Base-by-base conservation (phyloP, 2,329 filamentous ascomycete genomes). In the Nemania diffusa region DNA sequence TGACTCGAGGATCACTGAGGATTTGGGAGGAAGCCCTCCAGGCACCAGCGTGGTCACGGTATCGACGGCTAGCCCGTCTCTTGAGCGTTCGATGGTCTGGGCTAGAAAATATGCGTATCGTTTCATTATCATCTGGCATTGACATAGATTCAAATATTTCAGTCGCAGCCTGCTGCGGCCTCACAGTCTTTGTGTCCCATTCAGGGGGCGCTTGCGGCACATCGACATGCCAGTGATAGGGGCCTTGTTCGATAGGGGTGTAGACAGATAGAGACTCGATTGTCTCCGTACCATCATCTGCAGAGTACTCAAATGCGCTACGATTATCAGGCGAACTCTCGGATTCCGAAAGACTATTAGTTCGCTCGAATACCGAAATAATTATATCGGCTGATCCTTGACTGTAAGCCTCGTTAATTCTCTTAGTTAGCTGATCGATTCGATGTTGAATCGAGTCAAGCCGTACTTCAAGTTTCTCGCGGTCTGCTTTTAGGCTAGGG, bases 341-440 rank as follows among this genome's bases (percentile, higher is more conserved):
- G 0, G 83, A 81, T 24, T 82, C 81, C 5, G 84, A 86, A 7
- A 82, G 75, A 64, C 81, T 84, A 67, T 81, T 84, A 3, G 81
- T 80, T 22, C 83, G 79, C 67, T 87, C 84, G 63, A 87, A 87
- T 1, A 87, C 83, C 0, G 84, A 86, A 0, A 78, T 73, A 32
- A 81, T 78, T 5, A 74, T 69, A 1, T 78, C 75, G 0, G 68
- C 73, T 7, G 74, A 75, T 2, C 78, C 79, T 24, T 79, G 77
- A 15, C 79, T 74, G 17, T 82, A 80, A 4, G 77, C 75, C 5
- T 79, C 75, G 22, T 81, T 81, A 4, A 80, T 76, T 13, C 78
- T 76, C 20, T 81, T 79, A 13, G 81, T 83, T 3, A 85, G 75
- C 24, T 78, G 73, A 34, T 83, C 81, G 17, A 86, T 82, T 57